These are phyloP conservation scores for Fusarium veterinarium DNA, from an alignment of 2,329 filamentous ascomycete genomes.

Conservation along the genomic window DNA sequence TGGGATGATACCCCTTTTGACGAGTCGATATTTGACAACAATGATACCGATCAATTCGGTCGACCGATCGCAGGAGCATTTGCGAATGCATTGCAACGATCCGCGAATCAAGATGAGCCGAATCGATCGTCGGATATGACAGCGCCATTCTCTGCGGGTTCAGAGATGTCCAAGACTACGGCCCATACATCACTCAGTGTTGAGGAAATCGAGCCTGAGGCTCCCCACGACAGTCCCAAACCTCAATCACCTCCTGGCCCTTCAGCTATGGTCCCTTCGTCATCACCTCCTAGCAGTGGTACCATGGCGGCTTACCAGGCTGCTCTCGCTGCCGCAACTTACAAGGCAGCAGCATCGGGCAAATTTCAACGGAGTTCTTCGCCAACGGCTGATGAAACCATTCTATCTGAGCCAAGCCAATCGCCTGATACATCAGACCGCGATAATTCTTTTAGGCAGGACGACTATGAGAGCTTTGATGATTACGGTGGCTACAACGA, in stretches of 20 bases:
- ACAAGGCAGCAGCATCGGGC: slow-evolving; percentile 78
- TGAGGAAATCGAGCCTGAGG: slow-evolving; percentile 27
- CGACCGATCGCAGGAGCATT: slow-evolving; percentile 70
- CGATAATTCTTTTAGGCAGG: slow-evolving; percentile 39
- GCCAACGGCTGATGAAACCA: slow-evolving; percentile 49
- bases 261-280: slow-evolving; percentile 12
- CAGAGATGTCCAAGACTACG: slow-evolving; percentile 60
- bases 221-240: slow-evolving; percentile 6
- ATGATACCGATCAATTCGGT: slow-evolving; percentile 72
- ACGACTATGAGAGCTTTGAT: slow-evolving; percentile 60
- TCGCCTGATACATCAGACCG: slow-evolving; percentile 23
- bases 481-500: slow-evolving; percentile 58
- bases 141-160: slow-evolving; percentile 58
- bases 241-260: slow-evolving; percentile 16
- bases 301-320: slow-evolving; percentile 78
- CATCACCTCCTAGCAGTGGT: slow-evolving; percentile 22
- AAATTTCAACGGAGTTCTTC: slow-evolving; percentile 74
- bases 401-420: slow-evolving; percentile 20
- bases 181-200: slow-evolving; percentile 63
- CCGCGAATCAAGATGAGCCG: slow-evolving; percentile 43
- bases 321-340: slow-evolving; percentile 84
- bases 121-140: slow-evolving; percentile 61
- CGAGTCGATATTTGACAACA: slow-evolving; percentile 78
- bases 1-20: slow-evolving; percentile 72
- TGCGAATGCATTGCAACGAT: slow-evolving; percentile 61